Percentiles rank a stretch among this genome's conserved stretches.
Evolutionary conservation across 306 rosid species (phyloP).

Genomic region (Acmispon strigosus): DNA sequence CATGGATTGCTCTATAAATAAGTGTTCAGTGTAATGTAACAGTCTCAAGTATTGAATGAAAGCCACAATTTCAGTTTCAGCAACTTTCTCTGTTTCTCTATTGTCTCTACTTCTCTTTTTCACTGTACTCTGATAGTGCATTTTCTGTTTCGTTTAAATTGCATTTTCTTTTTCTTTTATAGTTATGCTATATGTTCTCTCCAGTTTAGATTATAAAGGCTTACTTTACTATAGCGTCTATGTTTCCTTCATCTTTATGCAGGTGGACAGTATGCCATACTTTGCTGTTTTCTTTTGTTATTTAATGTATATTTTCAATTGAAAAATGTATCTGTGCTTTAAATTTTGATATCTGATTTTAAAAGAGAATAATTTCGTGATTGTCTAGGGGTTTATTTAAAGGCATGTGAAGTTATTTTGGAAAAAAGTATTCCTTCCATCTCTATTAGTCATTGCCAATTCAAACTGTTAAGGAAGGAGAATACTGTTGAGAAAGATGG

Average conservation of each 20-base stretch:
- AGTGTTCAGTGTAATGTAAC: too few relatives aligned
- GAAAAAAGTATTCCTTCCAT: constrained; percentile 45
- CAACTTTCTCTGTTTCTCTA: too few relatives aligned
- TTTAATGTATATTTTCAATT: not conserved
- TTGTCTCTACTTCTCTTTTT: too few relatives aligned
- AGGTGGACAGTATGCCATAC: not conserved
- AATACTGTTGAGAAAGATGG: constrained; percentile 50
- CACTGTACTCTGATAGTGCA: too few relatives aligned
- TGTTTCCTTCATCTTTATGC: constrained; percentile 5
- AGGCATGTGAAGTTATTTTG: constrained; percentile 40
- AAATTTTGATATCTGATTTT: constrained; percentile 15
- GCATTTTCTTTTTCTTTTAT: too few relatives aligned
- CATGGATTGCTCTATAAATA: too few relatives aligned
- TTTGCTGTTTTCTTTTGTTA: not conserved
- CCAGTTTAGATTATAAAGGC: not conserved
- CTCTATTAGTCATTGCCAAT: constrained; percentile 72
- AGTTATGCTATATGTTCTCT: not conserved
- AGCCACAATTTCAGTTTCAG: too few relatives aligned
- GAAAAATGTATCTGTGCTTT: constrained; percentile 13
- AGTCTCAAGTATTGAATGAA: too few relatives aligned
- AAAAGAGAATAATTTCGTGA: constrained; percentile 20
- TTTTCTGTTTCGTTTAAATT: too few relatives aligned
- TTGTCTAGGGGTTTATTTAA: constrained; percentile 79
- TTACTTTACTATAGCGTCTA: constrained; percentile 3
- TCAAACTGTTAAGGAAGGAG: constrained; percentile 43